Conservation (phyloP, 2,329 filamentous ascomycete species). For the Monosporascus sp. region DNA sequence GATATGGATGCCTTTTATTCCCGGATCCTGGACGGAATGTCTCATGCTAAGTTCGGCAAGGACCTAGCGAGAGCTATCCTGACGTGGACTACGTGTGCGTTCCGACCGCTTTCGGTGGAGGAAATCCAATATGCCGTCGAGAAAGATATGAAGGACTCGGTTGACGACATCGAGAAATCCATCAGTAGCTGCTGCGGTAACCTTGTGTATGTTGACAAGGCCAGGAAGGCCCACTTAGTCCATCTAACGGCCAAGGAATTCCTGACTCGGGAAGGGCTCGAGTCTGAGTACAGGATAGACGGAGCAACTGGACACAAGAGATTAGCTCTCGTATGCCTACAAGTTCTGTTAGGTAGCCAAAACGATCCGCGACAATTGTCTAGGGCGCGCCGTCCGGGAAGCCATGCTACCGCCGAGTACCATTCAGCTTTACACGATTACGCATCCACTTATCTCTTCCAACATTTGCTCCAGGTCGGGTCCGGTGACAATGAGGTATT, state of each 20-base stretch:
- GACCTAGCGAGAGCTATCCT: constrained; percentile 19
- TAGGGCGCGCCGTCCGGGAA: neutral
- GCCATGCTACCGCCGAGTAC: no score
- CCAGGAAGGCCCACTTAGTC: constrained; percentile 18
- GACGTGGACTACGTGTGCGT: constrained; percentile 20
- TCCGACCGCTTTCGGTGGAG: constrained; percentile 16
- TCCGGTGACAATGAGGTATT: constrained; percentile 11
- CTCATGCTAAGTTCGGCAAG: constrained; percentile 17
- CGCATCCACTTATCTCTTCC: constrained; percentile 17
- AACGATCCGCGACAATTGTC: neutral
- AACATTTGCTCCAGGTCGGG: constrained; percentile 11
- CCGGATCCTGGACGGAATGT: constrained; percentile 22
- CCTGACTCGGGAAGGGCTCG: constrained; percentile 7
- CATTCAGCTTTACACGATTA: constrained; percentile 9
- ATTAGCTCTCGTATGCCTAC: constrained; percentile 21
- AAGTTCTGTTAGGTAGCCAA: constrained; percentile 7
- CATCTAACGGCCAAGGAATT: constrained; percentile 26
- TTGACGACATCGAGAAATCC: constrained; percentile 16
- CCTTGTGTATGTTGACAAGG: constrained; percentile 21
- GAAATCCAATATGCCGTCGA: constrained; percentile 22
- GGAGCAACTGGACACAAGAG: constrained; percentile 15
- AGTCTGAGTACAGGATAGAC: constrained; percentile 20
- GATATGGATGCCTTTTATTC: constrained; percentile 25
- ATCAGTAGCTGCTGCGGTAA: constrained; percentile 22
- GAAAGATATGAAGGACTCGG: constrained; percentile 21